phyloP scores from a whole-genome alignment of 805 yeast genomes.

The Candida pseudofarinosa region DNA sequence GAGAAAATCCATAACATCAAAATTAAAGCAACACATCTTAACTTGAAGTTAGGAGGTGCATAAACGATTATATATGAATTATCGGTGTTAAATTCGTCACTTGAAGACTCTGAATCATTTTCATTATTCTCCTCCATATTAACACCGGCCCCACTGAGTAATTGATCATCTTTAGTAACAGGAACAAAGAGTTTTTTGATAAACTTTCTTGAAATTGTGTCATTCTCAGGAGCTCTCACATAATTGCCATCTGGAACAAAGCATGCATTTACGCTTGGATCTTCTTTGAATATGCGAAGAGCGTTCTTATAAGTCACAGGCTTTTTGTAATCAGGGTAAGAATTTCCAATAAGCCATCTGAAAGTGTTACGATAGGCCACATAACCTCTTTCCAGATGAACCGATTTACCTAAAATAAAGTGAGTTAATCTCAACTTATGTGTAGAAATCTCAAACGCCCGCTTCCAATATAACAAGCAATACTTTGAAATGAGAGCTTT shows the following conservation, averaged over 20 bases:
- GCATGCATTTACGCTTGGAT: conserved; percentile 44
- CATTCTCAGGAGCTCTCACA: conserved; percentile 84
- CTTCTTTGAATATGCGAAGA: conserved; percentile 34
- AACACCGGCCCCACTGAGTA: conserved; percentile 26
- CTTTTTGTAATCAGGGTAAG: conserved; percentile 49
- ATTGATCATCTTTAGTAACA: conserved; percentile 74
- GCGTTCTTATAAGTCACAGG: conserved; percentile 55
- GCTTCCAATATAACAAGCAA: conserved; percentile 55
- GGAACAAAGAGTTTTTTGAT: conserved; percentile 70
- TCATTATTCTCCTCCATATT: conserved; percentile 8
- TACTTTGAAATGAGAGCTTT: conserved; percentile 21
- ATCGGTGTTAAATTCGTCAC: conserved; percentile 34
- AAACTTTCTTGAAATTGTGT: conserved; percentile 63
- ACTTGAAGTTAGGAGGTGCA: conserved; percentile 73
- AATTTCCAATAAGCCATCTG: conserved; percentile 39
- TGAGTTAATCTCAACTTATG: conserved; percentile 68
- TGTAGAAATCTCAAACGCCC: conserved; percentile 53
- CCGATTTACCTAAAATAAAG: conserved; percentile 64
- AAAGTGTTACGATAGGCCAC: conserved; percentile 50
- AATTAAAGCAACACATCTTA: conserved; percentile 50
- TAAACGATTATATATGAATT: conserved; percentile 70
- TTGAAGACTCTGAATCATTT: conserved; percentile 34
- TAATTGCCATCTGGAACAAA: conserved; percentile 79
- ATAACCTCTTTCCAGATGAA: conserved; percentile 67
- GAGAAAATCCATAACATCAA: conserved; percentile 46